These are phyloP conservation scores for Chlorella sp. DNA, from an alignment of 139 green algal species.

Conservation along the genomic window DNA sequence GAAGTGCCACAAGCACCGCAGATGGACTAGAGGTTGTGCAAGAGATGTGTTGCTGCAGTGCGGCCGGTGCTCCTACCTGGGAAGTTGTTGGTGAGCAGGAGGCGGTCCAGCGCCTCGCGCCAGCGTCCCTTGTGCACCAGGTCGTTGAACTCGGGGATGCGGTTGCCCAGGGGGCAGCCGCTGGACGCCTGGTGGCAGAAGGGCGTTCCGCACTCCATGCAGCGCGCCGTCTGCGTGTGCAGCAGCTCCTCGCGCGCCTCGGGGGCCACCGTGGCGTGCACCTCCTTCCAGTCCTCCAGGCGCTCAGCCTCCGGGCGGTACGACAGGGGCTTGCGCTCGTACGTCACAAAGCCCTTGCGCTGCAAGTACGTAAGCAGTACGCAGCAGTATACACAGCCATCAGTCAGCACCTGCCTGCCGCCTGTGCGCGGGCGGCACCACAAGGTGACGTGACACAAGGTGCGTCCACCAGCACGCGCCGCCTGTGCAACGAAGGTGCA, in stretches of 20 bases:
- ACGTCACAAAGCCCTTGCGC: conserved; percentile 80
- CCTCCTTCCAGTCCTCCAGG: conserved; percentile 87
- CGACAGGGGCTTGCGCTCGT: conserved; percentile 74
- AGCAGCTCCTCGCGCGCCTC: conserved; percentile 59
- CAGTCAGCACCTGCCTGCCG: too few relatives aligned
- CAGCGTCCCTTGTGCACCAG: conserved; percentile 90
- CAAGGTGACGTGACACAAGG: too few relatives aligned
- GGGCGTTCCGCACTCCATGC: conserved; percentile 96
- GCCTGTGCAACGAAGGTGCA: too few relatives aligned
- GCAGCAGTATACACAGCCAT: too few relatives aligned
- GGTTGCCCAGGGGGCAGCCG: conserved; percentile 91
- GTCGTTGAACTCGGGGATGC: conserved; percentile 96
- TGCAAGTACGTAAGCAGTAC: too few relatives aligned
- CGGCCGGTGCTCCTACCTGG: conserved; percentile 41
- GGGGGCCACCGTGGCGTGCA: conserved; percentile 38
- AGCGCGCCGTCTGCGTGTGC: conserved; percentile 85
- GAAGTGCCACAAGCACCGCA: too few relatives aligned
- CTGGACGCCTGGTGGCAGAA: conserved; percentile 84
- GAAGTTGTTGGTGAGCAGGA: conserved; percentile 99
- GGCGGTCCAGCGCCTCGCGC: conserved; percentile 82
- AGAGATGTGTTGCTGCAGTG: too few relatives aligned
- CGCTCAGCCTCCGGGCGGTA: conserved; percentile 79
- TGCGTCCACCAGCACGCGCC: too few relatives aligned
- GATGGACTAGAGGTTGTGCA: too few relatives aligned
- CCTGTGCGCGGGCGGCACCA: too few relatives aligned